These are phyloP conservation scores for Oryza nivara DNA, from an alignment of 176 grass and related monocot species.

Conservation along the genomic window DNA sequence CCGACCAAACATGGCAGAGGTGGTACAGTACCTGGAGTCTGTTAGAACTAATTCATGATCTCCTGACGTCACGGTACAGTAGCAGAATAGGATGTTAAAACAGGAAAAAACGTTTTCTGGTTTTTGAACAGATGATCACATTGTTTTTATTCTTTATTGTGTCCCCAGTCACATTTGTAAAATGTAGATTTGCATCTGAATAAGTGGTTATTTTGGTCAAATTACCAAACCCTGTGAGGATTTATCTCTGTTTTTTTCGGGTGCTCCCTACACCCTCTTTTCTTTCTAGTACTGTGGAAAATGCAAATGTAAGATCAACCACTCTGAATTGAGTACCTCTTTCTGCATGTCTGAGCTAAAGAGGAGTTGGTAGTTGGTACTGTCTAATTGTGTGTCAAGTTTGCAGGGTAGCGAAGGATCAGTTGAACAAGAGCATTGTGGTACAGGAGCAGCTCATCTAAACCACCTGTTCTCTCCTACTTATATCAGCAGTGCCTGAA, in stretches of 20 bases:
- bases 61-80: slow-evolving; percentile 32
- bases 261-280: slow-evolving; percentile 6
- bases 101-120: slow-evolving; percentile 38
- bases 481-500: slow-evolving; percentile 40
- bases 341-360: slow-evolving; percentile 42
- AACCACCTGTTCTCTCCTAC: slow-evolving; percentile 49
- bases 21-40: slow-evolving; percentile 97
- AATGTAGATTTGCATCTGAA: slow-evolving; percentile 73
- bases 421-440: slow-evolving; percentile 84
- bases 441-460: slow-evolving; percentile 79
- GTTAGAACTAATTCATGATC: slow-evolving; percentile 79
- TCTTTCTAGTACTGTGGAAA: slow-evolving; percentile 4
- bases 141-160: slow-evolving; percentile 74
- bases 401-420: slow-evolving; percentile 55
- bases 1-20: slow-evolving; percentile 92
- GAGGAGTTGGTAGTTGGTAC: slow-evolving; percentile 48
- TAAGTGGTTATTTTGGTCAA: slow-evolving; percentile 53
- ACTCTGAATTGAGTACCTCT: slow-evolving; percentile 19
- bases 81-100: slow-evolving; percentile 58
- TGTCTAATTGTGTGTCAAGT: slow-evolving; percentile 38
- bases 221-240: slow-evolving; percentile 28
- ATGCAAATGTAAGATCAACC: slow-evolving; percentile 32
- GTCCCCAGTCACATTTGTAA: slow-evolving; percentile 45
- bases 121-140: slow-evolving; percentile 53
- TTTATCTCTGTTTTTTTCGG: slow-evolving; percentile 5